Evolutionary conservation across 768 basidiomycete species (phyloP).

Genomic region (Sarcodon sp.): DNA sequence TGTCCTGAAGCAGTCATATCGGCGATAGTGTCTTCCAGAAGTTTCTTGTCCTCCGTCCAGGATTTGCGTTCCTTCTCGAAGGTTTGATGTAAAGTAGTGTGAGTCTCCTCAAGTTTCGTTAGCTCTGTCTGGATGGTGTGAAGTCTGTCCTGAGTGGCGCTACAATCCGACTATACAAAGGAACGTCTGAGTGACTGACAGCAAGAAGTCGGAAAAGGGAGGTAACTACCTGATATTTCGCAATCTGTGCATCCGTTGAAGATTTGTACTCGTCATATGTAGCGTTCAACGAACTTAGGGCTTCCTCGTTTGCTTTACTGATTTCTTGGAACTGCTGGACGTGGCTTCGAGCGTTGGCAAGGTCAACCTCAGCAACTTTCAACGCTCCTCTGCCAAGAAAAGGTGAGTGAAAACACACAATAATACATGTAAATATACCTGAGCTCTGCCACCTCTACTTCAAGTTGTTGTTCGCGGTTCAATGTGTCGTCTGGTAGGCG

Average conservation of each 20-base stretch:
- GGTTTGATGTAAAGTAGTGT: constrained; percentile 45
- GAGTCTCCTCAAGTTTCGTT: constrained; percentile 29
- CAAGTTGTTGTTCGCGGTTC: constrained; percentile 66
- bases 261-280: constrained; percentile 76
- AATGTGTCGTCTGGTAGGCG: constrained; percentile 30
- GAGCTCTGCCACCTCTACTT: constrained; percentile 76
- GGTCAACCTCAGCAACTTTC: constrained; percentile 68
- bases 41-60: constrained; percentile 72
- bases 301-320: constrained; percentile 69
- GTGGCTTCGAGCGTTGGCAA: constrained; percentile 55
- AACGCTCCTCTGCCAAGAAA: constrained; percentile 42
- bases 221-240: constrained; percentile 50
- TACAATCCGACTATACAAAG: constrained; percentile 41
- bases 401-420: neutral
- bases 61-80: constrained; percentile 58
- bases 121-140: constrained; percentile 41
- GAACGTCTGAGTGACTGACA: neutral
- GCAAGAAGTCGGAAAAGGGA: neutral
- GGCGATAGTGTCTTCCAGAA: constrained; percentile 70
- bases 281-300: constrained; percentile 51
- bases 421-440: constrained; percentile 31
- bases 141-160: constrained; percentile 51
- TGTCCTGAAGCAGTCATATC: constrained; percentile 70
- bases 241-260: constrained; percentile 55
- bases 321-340: constrained; percentile 82